phyloP scores from a whole-genome alignment of 208 protist species.

The Wallacemonas rigidus region DNA sequence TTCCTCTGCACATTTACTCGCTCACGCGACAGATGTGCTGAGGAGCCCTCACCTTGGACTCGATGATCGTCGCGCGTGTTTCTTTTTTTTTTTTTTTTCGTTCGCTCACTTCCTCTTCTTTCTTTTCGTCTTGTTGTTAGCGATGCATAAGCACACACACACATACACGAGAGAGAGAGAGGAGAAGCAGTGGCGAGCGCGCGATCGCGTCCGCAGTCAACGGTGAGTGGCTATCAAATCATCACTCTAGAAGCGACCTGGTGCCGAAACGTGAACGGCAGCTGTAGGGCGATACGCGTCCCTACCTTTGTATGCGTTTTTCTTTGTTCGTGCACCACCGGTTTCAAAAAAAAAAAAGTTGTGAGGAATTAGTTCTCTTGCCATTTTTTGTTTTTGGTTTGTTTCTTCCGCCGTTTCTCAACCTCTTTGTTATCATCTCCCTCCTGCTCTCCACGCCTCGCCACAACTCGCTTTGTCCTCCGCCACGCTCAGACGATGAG shows the following conservation, averaged over 20 bases:
- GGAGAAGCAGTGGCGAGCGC: too few relatives aligned
- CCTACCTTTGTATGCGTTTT: too few relatives aligned
- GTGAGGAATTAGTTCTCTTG: neutral
- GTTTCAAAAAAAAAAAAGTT: neutral
- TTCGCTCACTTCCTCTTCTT: neutral
- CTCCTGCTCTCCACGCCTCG: neutral
- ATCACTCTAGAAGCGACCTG: too few relatives aligned
- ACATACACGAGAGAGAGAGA: neutral
- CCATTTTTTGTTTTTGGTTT: neutral
- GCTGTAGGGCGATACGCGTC: too few relatives aligned
- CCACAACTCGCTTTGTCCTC: neutral
- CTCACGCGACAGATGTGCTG: too few relatives aligned
- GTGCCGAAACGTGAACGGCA: too few relatives aligned
- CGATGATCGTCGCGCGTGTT: neutral
- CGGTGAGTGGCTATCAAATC: too few relatives aligned
- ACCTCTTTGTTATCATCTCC: neutral
- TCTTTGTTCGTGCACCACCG: too few relatives aligned
- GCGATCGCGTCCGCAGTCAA: too few relatives aligned
- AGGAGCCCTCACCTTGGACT: too few relatives aligned
- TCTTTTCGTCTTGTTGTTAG: neutral
- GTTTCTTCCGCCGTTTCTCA: neutral
- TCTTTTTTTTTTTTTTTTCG: neutral
- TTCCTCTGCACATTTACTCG: neutral
- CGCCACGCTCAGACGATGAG: too few relatives aligned
- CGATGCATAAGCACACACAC: neutral